Percentiles rank a stretch among this genome's conserved stretches.
phyloP scores from a whole-genome alignment of 495 filamentous ascomycete genomes.

The Lepidopterella palustris region DNA sequence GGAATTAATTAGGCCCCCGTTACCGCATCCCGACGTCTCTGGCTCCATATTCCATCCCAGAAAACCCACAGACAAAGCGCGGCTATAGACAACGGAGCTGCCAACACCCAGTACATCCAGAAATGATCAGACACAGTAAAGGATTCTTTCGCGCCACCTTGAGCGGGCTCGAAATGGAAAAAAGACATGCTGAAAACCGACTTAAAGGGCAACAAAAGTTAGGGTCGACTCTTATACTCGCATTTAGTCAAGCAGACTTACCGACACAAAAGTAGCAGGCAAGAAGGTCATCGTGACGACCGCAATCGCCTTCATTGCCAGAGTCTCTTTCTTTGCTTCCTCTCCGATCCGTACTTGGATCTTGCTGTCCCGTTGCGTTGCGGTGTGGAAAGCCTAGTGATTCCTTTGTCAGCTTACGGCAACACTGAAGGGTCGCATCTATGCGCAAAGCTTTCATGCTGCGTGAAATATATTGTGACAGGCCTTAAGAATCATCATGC shows the following conservation, averaged over 20 bases:
- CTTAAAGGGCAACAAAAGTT: neutral
- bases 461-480: too few relatives aligned
- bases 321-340: constrained; percentile 37
- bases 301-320: constrained; percentile 36
- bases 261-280: constrained; percentile 33
- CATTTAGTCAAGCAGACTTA: neutral
- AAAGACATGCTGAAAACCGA: neutral
- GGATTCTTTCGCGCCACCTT: neutral
- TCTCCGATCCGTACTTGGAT: constrained; percentile 36
- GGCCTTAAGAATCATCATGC: neutral
- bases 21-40: too few relatives aligned
- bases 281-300: constrained; percentile 35
- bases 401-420: too few relatives aligned
- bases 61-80: neutral
- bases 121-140: neutral
- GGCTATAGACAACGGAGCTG: neutral
- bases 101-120: neutral
- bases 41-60: too few relatives aligned
- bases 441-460: too few relatives aligned
- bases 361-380: constrained; percentile 37
- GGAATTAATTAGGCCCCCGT: too few relatives aligned
- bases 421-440: too few relatives aligned
- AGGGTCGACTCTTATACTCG: neutral
- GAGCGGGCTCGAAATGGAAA: neutral
- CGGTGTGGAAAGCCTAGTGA: constrained; percentile 37